Conservation (phyloP, 441 rosid genomes). For the Pelargonium citronellum region DNA sequence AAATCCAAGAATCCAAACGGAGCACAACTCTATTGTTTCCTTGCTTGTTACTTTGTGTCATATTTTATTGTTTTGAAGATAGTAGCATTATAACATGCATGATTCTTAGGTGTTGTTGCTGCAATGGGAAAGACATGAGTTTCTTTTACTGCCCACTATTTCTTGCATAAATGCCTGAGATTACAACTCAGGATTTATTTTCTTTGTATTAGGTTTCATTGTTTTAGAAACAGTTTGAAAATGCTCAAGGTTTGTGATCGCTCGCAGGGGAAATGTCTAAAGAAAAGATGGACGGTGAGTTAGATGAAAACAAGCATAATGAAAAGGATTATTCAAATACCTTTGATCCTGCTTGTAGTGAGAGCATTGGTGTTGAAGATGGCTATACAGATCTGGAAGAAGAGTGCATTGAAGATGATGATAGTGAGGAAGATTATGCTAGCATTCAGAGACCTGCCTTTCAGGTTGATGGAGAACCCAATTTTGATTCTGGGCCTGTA, state of each 20-base stretch:
- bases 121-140: slow-evolving; percentile 43
- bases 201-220: too few species aligned
- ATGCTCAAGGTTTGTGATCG: slow-evolving; percentile 26
- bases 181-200: not conserved
- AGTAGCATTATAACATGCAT: too few species aligned
- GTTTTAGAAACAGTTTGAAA: not conserved
- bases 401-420: slow-evolving; percentile 49
- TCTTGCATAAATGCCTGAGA: slow-evolving; percentile 11
- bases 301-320: slow-evolving; percentile 23
- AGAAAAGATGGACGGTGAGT: slow-evolving; percentile 28
- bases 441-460: slow-evolving; percentile 83
- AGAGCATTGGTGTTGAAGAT: slow-evolving; percentile 25
- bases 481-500: slow-evolving; percentile 82
- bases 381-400: slow-evolving; percentile 25
- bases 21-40: not conserved
- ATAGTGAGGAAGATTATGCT: slow-evolving; percentile 54
- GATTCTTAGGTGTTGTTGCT: slow-evolving; percentile 47
- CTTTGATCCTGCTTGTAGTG: slow-evolving; percentile 20
- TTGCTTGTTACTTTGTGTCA: not conserved
- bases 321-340: slow-evolving; percentile 22
- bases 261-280: slow-evolving; percentile 44
- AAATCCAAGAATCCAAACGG: not conserved
- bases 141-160: slow-evolving; percentile 12
- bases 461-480: slow-evolving; percentile 72
- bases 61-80: too few species aligned